phyloP scores from a whole-genome alignment of 1,139 yeast genomes.

The Yamadazyma diospyri region DNA sequence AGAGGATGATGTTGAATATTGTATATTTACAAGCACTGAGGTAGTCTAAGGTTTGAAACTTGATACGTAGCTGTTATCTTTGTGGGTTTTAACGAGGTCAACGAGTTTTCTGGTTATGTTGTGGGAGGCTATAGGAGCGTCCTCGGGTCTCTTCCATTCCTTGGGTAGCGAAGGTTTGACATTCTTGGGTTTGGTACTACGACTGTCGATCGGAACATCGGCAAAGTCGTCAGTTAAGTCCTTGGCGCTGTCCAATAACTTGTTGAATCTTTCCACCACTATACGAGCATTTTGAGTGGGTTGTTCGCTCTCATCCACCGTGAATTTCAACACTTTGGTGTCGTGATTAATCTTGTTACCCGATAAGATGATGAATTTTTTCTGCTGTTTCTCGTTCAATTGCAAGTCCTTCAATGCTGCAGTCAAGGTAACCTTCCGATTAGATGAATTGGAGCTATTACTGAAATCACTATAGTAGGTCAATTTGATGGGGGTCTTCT shows the following conservation, averaged over 20 bases:
- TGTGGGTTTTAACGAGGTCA: constrained; percentile 28
- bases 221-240: constrained; percentile 60
- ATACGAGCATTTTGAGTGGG: constrained; percentile 84
- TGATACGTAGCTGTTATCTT: constrained; percentile 31
- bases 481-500: constrained; percentile 58
- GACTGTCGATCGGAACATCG: constrained; percentile 79
- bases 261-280: constrained; percentile 60
- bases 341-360: constrained; percentile 72
- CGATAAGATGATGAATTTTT: constrained; percentile 75
- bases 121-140: constrained; percentile 47
- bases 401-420: constrained; percentile 54
- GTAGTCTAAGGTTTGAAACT: constrained; percentile 20
- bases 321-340: constrained; percentile 57
- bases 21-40: constrained; percentile 3
- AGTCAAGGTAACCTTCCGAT: constrained; percentile 62
- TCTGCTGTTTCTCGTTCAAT: constrained; percentile 51
- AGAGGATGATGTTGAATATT: too few relatives aligned
- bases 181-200: constrained; percentile 56
- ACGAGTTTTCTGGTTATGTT: constrained; percentile 32
- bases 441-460: constrained; percentile 64
- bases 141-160: constrained; percentile 79
- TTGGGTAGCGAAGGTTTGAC: constrained; percentile 61
- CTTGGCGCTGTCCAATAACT: constrained; percentile 63
- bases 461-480: constrained; percentile 73
- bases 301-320: constrained; percentile 61